Evolutionary conservation across 2,329 filamentous ascomycete species (phyloP), one percentile per base, ranked within the genome.

Genomic region (Piedraia hortae): DNA sequence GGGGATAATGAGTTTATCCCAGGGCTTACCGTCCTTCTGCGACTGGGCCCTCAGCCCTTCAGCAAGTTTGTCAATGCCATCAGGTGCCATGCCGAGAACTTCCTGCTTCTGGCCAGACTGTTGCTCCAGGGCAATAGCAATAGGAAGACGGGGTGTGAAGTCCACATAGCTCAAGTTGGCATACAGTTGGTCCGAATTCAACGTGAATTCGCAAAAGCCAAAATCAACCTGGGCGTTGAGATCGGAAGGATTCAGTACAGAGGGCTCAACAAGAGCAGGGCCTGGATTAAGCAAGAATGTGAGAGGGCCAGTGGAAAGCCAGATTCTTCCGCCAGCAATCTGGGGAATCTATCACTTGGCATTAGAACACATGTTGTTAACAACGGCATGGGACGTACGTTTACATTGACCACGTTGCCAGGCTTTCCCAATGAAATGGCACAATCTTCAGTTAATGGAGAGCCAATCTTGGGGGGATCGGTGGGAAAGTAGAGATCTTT

Each of bases 1-100:
- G 11, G 18, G 40, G 21, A 62, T 47, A 21, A 63, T 47, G 18
- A 73, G 52, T 32, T 62, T 53, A 31, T 65, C 55, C 70, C 69
- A 77, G 0, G 59, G 59, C 21, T 50, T 44, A 2, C 56, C 52
- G 32, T 75, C 69, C 12, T 39, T 43, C 4, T 36, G 29, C 3
- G 59, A 45, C 39, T 75, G 69, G 6, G 49, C 47, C 12, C 44
- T 44, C 10, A 77, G 44, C 2, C 46, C 54, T 1, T 48, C 43
- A 26, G 59, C 61, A 17, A 75, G 45, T 12, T 39, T 46, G 22
- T 58, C 51, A 3, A 73, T 47, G 1, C 66, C 67, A 31, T 62
- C 46, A 0, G 53, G 31, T 0, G 51, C 41, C 47, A 72, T 61
- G 2, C 70, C 70, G 47, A 39, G 70, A 68, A 46, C 43, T 22